Evolutionary conservation across 192 early-diverging fungal species (phyloP), one percentile per base, ranked within the genome.

Genomic region (Gryganskiella cystojenkinii): DNA sequence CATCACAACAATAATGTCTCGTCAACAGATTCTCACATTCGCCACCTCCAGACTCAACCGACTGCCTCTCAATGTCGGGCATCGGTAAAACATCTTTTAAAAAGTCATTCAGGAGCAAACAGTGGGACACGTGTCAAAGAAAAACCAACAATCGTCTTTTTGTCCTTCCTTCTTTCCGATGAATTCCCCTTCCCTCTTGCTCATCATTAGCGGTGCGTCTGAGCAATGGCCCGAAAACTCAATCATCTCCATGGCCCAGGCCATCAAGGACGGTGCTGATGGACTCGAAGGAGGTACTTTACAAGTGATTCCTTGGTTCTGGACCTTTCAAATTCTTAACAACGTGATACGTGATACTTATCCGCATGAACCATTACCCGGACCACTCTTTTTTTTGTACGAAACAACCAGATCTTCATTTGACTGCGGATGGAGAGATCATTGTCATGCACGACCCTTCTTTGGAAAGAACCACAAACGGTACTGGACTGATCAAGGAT

Each of bases 191-290:
- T 47, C 50, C n/a, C 56, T 9, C 37, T 13, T 22, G 17, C 50
- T 40, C 8, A 25, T 47, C 42, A 15, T 34, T 72, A 80, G 87
- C 42, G 87, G 87, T 22, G 80, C 67, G 34, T 84, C 82, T 24
- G 82, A 78, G 10, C 64, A 73, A 52, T 84, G 84, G 60, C 82
- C 85, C 2, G 87, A 89, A 70, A 89, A 89, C 58, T 86, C 87
- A 0, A 63, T 89, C 30, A n/a, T 84, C 3, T 81, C 87, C 5
- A 82, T 84, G 69, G 66, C 68, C n/a, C 72, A 81, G 56, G 87
- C 87, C 1, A 49, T 89, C 28, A 70, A 81, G 22, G 85, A 85
- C 20, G 84, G 84, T 27, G 80, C 83, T 0, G 64, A 74, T 59
- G 87, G 82, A 28, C 68, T 89, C 15, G 87, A 89, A 69, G 81